Evolutionary conservation across 2,329 filamentous ascomycete genomes (phyloP).

Genomic region (Aspergillus floridensis): DNA sequence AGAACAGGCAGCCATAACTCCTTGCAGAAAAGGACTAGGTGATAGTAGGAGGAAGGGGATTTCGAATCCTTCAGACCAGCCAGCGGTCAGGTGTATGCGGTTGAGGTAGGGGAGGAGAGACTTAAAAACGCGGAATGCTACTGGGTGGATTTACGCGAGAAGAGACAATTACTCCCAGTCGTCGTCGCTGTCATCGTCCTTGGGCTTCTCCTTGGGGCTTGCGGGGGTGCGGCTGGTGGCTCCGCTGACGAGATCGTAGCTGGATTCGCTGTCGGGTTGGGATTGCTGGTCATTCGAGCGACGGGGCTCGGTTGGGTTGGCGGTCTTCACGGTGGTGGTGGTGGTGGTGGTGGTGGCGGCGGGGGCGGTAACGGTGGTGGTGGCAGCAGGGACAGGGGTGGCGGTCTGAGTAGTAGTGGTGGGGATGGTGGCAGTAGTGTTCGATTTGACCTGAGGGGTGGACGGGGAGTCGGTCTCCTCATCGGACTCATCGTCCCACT

Average conservation of each 20-base stretch:
- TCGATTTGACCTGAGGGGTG: conserved; percentile 44
- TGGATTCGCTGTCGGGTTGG: conserved; percentile 88
- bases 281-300: conserved; percentile 83
- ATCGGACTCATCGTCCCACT: conserved; percentile 71
- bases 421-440: conserved; percentile 11
- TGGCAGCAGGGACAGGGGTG: conserved; percentile 29
- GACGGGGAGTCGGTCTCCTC: conserved; percentile 46
- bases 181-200: conserved; percentile 63
- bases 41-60: not conserved
- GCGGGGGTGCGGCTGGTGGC: conserved; percentile 73
- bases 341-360: conserved; percentile 27
- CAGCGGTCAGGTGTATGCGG: conserved; percentile 12
- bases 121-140: not conserved
- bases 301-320: conserved; percentile 65
- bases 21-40: conserved; percentile 2
- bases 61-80: conserved; percentile 14
- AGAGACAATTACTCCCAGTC: conserved; percentile 66
- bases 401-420: conserved; percentile 23
- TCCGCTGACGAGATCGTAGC: conserved; percentile 90
- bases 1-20: conserved; percentile 11
- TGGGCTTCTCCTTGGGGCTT: conserved; percentile 55
- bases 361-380: conserved; percentile 29
- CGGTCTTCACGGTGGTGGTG: conserved; percentile 55
- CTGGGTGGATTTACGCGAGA: not conserved
- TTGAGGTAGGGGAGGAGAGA: not conserved